Evolutionary conservation across 2,329 filamentous ascomycete genomes (phyloP).

Genomic region (Ceratocystis cubensis): DNA sequence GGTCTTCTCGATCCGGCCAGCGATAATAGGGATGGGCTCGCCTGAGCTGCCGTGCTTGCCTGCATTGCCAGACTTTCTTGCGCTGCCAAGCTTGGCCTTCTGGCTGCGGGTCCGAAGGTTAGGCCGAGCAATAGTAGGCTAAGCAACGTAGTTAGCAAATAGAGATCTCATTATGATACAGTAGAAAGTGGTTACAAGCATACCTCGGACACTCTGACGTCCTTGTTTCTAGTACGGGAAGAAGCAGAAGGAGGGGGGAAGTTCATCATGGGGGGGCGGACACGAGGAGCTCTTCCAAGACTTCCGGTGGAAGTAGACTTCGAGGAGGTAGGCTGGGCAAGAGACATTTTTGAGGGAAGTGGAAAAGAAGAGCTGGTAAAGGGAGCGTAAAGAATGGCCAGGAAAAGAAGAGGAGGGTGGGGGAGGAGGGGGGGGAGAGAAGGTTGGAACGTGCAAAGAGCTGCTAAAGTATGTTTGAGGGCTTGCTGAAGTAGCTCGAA

Average conservation of each 20-base stretch:
- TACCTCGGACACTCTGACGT: background rate
- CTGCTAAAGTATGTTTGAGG: too few relatives aligned
- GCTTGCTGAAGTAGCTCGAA: background rate
- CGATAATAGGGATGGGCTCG: background rate
- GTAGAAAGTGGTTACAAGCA: background rate
- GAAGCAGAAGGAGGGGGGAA: background rate
- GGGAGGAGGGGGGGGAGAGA: too few relatives aligned
- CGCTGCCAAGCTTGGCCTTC: background rate
- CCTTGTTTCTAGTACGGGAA: background rate
- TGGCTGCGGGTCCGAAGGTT: constrained; percentile 13
- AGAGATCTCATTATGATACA: background rate
- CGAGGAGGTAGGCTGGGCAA: too few relatives aligned
- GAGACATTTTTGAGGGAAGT: too few relatives aligned
- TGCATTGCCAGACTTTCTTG: background rate
- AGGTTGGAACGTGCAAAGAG: too few relatives aligned
- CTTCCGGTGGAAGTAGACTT: background rate
- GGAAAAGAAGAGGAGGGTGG: too few relatives aligned
- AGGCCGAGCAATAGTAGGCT: constrained; percentile 10
- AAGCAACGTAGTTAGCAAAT: background rate
- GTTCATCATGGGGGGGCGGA: background rate
- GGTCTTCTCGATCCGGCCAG: constrained; percentile 19
- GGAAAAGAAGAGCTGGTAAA: too few relatives aligned
- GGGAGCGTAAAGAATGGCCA: too few relatives aligned
- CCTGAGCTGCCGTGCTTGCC: background rate
- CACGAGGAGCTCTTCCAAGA: too few relatives aligned